Conservation (phyloP, 2,329 filamentous ascomycete species). For the Phialophora tarda region DNA sequence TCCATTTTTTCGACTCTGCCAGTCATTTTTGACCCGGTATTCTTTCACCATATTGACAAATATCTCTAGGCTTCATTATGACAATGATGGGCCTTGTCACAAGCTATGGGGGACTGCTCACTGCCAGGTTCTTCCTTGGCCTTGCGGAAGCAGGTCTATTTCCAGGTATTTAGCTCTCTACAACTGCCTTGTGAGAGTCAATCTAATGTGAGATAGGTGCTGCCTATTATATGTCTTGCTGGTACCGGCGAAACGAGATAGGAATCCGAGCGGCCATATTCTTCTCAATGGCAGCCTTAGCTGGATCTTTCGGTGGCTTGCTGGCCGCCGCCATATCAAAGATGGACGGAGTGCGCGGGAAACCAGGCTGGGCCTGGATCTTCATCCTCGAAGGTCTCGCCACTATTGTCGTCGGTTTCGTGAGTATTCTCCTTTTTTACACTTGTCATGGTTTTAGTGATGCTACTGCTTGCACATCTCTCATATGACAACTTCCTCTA, state of each 20-base stretch:
- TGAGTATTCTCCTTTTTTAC: conserved; percentile 40
- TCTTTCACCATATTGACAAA: too few relatives aligned
- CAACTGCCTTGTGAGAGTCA: not conserved
- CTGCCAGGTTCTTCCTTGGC: conserved; percentile 56
- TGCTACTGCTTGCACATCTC: too few relatives aligned
- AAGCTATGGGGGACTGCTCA: conserved; percentile 53
- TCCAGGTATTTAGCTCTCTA: conserved; percentile 44
- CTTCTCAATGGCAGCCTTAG: conserved; percentile 62
- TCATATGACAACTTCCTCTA: too few relatives aligned
- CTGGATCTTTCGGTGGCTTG: conserved; percentile 60
- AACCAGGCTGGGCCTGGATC: conserved; percentile 55
- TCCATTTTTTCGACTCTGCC: too few relatives aligned
- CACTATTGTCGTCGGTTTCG: conserved; percentile 46
- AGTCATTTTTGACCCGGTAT: too few relatives aligned
- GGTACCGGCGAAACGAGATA: conserved; percentile 62
- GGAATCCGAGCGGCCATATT: conserved; percentile 64
- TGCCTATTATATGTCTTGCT: conserved; percentile 56
- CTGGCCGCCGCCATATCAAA: conserved; percentile 60
- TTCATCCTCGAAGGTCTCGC: conserved; percentile 54
- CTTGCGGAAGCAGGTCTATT: conserved; percentile 60
- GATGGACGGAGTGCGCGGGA: conserved; percentile 45
- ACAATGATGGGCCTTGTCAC: conserved; percentile 42
- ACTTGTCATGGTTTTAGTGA: too few relatives aligned
- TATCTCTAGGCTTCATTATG: conserved; percentile 44
- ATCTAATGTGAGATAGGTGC: conserved; percentile 4